Evolutionary conservation across 2,329 filamentous ascomycete species (phyloP).

Genomic region (Pseudogymnoascus sp.): DNA sequence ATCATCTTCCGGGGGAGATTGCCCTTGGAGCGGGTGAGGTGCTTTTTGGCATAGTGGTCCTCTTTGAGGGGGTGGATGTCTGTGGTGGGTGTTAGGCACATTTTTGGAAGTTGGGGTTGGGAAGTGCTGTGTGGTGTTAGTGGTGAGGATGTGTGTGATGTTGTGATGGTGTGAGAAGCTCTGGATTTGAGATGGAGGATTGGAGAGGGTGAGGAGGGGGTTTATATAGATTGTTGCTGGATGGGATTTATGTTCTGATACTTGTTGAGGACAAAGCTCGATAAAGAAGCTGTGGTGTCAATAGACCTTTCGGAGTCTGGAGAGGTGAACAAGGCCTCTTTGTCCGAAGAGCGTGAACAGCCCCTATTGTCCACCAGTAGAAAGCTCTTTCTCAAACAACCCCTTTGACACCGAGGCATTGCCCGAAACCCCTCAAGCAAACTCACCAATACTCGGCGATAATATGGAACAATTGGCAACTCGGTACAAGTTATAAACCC

Average conservation of each 20-base stretch:
- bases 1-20: too few species aligned
- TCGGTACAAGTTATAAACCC: too few species aligned
- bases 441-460: too few species aligned
- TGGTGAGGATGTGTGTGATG: background rate
- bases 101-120: background rate
- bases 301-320: background rate
- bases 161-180: background rate
- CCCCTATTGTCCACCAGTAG: background rate
- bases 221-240: background rate
- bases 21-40: background rate
- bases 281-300: background rate
- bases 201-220: background rate
- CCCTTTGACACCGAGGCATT: background rate
- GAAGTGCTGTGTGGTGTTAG: background rate
- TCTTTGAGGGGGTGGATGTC: background rate
- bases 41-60: background rate
- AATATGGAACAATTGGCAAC: too few species aligned
- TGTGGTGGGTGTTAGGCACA: background rate
- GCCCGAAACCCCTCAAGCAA: background rate
- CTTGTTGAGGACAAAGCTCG: background rate
- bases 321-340: background rate
- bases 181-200: background rate
- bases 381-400: background rate
- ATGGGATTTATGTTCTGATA: background rate
- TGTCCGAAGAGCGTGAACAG: background rate